Evolutionary conservation across 306 rosid species (phyloP), one percentile per base, ranked within the genome.

Genomic region (Casuarina glauca): DNA sequence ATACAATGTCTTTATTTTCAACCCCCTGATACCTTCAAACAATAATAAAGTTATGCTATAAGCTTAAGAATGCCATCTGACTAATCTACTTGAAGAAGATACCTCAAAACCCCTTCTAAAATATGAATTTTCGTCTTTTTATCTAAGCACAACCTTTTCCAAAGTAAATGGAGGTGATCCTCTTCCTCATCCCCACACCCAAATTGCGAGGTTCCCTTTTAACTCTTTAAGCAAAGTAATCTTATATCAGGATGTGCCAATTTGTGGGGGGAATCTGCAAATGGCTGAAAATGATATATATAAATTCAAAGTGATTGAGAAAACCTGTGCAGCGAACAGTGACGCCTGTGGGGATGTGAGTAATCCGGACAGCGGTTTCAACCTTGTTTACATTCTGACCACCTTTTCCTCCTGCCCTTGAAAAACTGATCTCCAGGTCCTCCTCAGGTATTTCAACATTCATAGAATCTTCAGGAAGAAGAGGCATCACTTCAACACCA

Each of bases 361-460:
- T 94, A 41, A 94, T 94, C 54, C 98, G 94, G 20, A 94, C 98
- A 53, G 98, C 98, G 81, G 95, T 90, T 89, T 94, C 97, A 62
- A 94, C 91, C 90, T 94, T 94, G 89, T 94, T 92, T 50, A 94
- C 98, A 81, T 94, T 94, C 85, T 94, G 98, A 69, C 97, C 98
- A 58, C 98, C 98, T 81, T 92, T 94, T 73, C 98, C 98, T 4
- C 98, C 98, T 36, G 97, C 98, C 85, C 98, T 87, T 67, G 97
- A 90, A 82, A 90, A 89, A 75, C 91, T 90, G 75, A 90, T 89
- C 64, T 90, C 98, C 70, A 94, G 88, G 84, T 94, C 98, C 80
- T 92, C 98, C 83, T 94, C 98, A 2, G 98, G 98, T 68, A 94
- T 77, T 80, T 94, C 98, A 74, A 94, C 95, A 78, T 83, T 76